These are phyloP conservation scores for Fistulinella staudtii DNA, from an alignment of 1,284 basidiomycete genomes.

Conservation along the genomic window DNA sequence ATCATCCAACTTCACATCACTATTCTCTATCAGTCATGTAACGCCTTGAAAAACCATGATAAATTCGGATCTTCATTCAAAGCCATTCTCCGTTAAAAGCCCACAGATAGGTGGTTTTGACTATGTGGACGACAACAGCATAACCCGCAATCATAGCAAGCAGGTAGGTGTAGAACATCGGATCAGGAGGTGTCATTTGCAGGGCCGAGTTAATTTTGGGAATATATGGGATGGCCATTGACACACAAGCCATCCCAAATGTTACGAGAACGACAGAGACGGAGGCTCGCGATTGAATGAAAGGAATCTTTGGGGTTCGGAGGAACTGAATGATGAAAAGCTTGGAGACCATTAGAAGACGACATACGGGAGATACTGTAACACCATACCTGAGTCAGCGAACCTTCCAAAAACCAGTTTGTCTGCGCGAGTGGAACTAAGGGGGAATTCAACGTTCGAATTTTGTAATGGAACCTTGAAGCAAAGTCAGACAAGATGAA, in stretches of 20 bases:
- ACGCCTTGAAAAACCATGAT: no score
- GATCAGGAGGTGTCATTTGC: conserved; percentile 29
- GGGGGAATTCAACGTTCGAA: conserved; percentile 26
- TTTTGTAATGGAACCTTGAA: conserved; percentile 31
- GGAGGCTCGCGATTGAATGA: conserved; percentile 32
- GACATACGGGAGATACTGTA: not conserved
- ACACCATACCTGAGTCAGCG: conserved; percentile 28
- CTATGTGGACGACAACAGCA: conserved; percentile 25
- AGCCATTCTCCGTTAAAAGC: conserved; percentile 31
- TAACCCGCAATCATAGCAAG: conserved; percentile 21
- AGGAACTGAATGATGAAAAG: conserved; percentile 34
- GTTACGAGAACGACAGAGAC: conserved; percentile 25
- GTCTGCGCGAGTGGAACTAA: conserved; percentile 30
- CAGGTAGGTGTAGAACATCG: conserved; percentile 29
- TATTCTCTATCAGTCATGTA: not conserved
- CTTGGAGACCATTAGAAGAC: conserved; percentile 11
- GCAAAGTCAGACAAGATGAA: not conserved
- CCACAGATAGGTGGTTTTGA: conserved; percentile 25
- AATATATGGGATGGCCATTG: conserved; percentile 34
- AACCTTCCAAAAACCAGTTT: conserved; percentile 32
- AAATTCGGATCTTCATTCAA: not conserved
- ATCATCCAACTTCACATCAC: not conserved
- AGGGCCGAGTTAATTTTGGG: conserved; percentile 31
- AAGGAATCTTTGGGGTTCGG: conserved; percentile 29
- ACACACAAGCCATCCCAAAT: conserved; percentile 31